phyloP scores from a whole-genome alignment of 192 early-diverging fungal genomes.

The Jimgerdemannia flammicorona region DNA sequence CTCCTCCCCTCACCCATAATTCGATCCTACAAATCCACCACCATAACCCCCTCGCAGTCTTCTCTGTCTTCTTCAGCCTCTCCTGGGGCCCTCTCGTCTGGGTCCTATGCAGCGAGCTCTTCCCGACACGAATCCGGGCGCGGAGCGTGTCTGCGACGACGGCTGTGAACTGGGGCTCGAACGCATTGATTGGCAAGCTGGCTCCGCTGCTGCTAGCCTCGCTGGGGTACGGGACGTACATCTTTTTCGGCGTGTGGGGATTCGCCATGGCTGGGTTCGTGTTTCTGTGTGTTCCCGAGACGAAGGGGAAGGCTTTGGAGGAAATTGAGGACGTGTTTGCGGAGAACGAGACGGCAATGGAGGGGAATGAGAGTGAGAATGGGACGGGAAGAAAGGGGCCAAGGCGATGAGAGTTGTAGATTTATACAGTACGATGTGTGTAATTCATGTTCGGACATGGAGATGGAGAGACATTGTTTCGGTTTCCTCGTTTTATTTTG shows the following conservation, averaged over 20 bases:
- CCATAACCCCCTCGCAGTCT: conserved; percentile 21
- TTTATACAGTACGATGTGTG: too few species aligned
- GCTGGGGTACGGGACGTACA: conserved; percentile 37
- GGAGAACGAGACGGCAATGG: background rate
- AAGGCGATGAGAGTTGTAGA: too few species aligned
- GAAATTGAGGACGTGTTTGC: background rate
- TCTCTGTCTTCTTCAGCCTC: conserved; percentile 56
- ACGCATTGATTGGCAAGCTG: conserved; percentile 52
- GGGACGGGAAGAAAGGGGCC: too few species aligned
- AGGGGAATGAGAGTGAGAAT: too few species aligned
- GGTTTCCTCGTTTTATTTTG: too few species aligned
- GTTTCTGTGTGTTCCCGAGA: background rate
- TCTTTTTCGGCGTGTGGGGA: conserved; percentile 27
- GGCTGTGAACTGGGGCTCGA: conserved; percentile 66
- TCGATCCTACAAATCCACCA: background rate
- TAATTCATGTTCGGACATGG: too few species aligned
- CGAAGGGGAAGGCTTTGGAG: background rate
- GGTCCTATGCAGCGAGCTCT: conserved; percentile 75
- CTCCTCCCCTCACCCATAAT: conserved; percentile 15
- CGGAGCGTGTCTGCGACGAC: conserved; percentile 62
- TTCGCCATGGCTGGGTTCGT: background rate
- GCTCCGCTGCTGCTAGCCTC: conserved; percentile 31
- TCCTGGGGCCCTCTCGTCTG: conserved; percentile 79
- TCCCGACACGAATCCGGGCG: conserved; percentile 62
- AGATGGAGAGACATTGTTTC: too few species aligned